A percentile compares a stretch with the other conserved stretches of the same genome.
phyloP scores from a whole-genome alignment of 345 rosid genomes.

The Eucalyptus microcorys region DNA sequence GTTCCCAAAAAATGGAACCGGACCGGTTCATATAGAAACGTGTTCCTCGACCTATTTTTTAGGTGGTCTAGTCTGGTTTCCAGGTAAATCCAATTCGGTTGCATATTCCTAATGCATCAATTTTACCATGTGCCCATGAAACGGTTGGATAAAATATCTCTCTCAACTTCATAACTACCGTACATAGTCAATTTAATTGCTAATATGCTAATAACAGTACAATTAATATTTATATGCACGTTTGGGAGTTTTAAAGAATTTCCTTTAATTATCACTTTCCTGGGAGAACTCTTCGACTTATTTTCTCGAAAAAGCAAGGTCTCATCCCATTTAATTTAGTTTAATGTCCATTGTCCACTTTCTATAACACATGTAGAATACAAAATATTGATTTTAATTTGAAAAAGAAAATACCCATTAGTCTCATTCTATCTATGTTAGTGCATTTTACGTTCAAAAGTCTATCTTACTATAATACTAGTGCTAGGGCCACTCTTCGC shows the following conservation, averaged over 20 bases:
- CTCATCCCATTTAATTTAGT: neutral
- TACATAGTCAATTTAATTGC: neutral
- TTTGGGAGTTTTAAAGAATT: neutral
- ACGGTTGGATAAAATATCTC: neutral
- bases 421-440: neutral
- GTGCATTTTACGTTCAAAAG: neutral
- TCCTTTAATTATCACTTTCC: neutral
- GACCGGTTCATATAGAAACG: too few species aligned
- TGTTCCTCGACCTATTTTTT: accelerated
- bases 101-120: neutral
- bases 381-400: neutral
- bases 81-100: too few species aligned
- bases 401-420: neutral
- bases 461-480: neutral
- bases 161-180: neutral
- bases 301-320: neutral
- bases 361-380: neutral
- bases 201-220: neutral
- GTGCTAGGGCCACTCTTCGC: neutral
- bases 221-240: neutral
- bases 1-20: too few species aligned
- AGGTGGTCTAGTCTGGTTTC: accelerated
- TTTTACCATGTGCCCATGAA: neutral
- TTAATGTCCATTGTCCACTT: neutral
- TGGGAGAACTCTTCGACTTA: neutral